Conservation (phyloP, 1,284 basidiomycete species). For the Phaffia rhodozyma region DNA sequence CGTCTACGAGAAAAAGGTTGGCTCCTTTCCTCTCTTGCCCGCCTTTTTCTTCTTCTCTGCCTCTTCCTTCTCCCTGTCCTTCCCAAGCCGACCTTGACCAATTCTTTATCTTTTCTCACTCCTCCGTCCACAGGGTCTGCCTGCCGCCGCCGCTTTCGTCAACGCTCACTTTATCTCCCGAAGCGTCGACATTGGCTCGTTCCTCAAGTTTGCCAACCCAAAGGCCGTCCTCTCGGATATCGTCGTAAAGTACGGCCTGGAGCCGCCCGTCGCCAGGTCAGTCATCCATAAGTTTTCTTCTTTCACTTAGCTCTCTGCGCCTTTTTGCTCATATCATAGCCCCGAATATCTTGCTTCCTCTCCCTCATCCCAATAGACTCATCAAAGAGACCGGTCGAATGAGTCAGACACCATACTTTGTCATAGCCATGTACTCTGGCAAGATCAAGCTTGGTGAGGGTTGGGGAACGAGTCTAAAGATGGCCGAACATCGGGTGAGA, state of each 20-base stretch:
- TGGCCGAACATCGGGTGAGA: constrained; percentile 81
- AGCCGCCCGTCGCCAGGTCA: constrained; percentile 60
- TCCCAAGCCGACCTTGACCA: constrained; percentile 22
- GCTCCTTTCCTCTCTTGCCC: constrained; percentile 20
- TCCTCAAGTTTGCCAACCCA: constrained; percentile 83
- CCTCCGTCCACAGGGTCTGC: constrained; percentile 63
- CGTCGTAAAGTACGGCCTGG: constrained; percentile 61
- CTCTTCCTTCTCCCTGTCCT: constrained; percentile 23
- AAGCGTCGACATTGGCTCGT: constrained; percentile 60
- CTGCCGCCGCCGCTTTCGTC: constrained; percentile 68
- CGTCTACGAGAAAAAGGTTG: constrained; percentile 42
- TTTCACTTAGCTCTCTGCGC: constrained; percentile 1
- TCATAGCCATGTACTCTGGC: constrained; percentile 80
- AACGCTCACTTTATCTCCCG: constrained; percentile 75
- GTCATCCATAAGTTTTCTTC: constrained; percentile 18
- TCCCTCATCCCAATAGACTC: constrained; percentile 42
- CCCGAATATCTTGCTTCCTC: neutral
- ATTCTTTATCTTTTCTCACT: constrained; percentile 34
- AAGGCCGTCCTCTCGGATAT: constrained; percentile 67
- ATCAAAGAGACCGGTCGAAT: constrained; percentile 84
- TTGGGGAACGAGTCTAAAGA: constrained; percentile 79
- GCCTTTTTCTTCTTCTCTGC: constrained; percentile 15
- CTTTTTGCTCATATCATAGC: neutral
- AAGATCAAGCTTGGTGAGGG: constrained; percentile 83
- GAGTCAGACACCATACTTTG: constrained; percentile 79